Conservation (phyloP, 2,329 filamentous ascomycete genomes). For the Epicoccum sorghinum region DNA sequence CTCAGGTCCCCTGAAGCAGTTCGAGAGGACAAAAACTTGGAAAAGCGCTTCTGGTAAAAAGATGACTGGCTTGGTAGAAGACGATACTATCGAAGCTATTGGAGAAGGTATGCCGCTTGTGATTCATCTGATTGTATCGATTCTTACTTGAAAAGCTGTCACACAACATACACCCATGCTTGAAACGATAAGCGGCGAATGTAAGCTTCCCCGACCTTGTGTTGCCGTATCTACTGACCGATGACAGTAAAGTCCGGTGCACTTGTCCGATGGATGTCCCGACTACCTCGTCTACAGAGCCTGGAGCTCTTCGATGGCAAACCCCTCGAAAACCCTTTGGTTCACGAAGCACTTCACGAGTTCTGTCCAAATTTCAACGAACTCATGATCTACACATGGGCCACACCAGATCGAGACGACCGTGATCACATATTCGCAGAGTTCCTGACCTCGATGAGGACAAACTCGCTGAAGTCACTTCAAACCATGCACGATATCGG, state of each 20-base stretch:
- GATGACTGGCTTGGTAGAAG: constrained; percentile 47
- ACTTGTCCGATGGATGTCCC: constrained; percentile 65
- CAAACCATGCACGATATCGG: constrained; percentile 63
- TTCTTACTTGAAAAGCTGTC: constrained; percentile 46
- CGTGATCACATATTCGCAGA: constrained; percentile 63
- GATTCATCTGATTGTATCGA: not conserved
- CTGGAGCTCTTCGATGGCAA: constrained; percentile 68
- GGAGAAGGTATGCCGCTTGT: constrained; percentile 52
- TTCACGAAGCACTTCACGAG: constrained; percentile 59
- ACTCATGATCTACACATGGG: constrained; percentile 64
- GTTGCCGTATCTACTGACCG: constrained; percentile 13
- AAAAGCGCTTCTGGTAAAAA: constrained; percentile 36
- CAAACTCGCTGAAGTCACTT: constrained; percentile 65
- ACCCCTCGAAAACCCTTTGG: constrained; percentile 61
- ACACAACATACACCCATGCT: constrained; percentile 59
- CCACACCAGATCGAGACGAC: constrained; percentile 35
- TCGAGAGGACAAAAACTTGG: constrained; percentile 43
- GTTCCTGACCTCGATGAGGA: constrained; percentile 63
- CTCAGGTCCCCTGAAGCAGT: constrained; percentile 53
- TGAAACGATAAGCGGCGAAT: constrained; percentile 63
- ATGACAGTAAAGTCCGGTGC: constrained; percentile 55
- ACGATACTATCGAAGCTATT: constrained; percentile 54
- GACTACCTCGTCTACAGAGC: constrained; percentile 62
- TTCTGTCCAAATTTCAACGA: constrained; percentile 67
- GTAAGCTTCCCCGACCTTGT: constrained; percentile 34